Conservation (phyloP, 2,329 filamentous ascomycete genomes). For the Penicillium capsulatum region DNA sequence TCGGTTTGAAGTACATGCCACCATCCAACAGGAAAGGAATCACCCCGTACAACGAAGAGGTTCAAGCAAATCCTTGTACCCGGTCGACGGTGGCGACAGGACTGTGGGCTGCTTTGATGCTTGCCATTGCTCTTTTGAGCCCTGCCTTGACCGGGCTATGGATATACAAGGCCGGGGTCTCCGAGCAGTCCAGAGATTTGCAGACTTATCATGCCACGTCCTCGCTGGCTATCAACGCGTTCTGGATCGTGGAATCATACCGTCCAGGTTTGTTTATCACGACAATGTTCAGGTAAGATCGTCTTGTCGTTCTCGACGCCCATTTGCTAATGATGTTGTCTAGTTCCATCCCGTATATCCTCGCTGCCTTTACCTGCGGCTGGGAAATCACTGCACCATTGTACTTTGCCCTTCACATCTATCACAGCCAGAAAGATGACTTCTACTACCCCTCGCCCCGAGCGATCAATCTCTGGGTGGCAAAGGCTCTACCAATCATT, state of each 20-base stretch:
- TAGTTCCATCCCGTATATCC: constrained; percentile 6
- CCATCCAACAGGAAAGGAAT: too few species aligned
- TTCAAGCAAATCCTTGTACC: too few species aligned
- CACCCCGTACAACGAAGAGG: too few species aligned
- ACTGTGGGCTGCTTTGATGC: not conserved
- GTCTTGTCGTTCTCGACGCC: not conserved
- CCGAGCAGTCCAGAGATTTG: not conserved
- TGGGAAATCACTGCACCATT: constrained; percentile 3
- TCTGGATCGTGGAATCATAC: constrained; percentile 9
- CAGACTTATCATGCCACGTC: not conserved
- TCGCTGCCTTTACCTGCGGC: constrained; percentile 1
- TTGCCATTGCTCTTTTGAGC: not conserved
- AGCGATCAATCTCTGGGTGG: constrained; percentile 4
- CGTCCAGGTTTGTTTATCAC: not conserved
- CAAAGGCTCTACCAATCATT: constrained; percentile 3
- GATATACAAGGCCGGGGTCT: not conserved
- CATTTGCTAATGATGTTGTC: not conserved
- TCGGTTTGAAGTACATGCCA: constrained; percentile 2
- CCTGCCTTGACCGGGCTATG: not conserved
- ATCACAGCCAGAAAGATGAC: not conserved
- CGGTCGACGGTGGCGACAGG: not conserved
- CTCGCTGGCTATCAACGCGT: constrained; percentile 1
- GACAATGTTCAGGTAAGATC: constrained; percentile 5
- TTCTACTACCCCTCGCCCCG: constrained; percentile 13
- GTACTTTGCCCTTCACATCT: constrained; percentile 11